Evolutionary conservation across 768 basidiomycete species (phyloP).

Genomic region (Tremella yokohamensis): DNA sequence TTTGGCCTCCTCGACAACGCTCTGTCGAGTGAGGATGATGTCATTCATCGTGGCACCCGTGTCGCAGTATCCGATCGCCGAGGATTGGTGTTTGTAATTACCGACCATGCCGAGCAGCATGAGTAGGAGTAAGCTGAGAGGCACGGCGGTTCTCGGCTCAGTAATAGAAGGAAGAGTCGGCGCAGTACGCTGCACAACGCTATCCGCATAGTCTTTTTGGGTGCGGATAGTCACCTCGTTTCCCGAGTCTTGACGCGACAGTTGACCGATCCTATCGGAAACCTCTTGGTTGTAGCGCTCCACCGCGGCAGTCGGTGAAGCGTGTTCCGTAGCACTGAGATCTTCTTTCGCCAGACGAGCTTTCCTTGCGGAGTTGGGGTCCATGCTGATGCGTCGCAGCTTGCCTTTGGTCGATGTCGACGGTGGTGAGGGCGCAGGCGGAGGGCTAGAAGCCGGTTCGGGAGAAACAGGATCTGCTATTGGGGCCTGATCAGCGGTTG

Average conservation of each 20-base stretch:
- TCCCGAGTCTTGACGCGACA: conserved; percentile 17
- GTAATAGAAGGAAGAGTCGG: conserved; percentile 13
- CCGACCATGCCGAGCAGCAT: conserved; percentile 29
- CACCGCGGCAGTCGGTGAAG: conserved; percentile 13
- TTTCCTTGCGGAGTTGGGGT: no score
- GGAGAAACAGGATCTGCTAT: no score
- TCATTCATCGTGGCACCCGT: conserved; percentile 39
- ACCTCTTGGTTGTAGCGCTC: conserved; percentile 35
- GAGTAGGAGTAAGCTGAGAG: conserved; percentile 35
- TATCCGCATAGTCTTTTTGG: conserved; percentile 3
- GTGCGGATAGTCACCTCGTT: conserved; percentile 4
- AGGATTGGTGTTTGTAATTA: conserved; percentile 36
- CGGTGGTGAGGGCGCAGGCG: conserved; percentile 34
- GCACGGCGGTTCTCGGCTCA: conserved; percentile 19
- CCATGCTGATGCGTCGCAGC: conserved; percentile 16
- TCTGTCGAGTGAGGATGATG: conserved; percentile 28
- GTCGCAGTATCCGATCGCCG: conserved; percentile 52
- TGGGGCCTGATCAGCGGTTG: neutral
- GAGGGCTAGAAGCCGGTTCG: no score
- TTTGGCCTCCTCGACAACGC: conserved; percentile 27
- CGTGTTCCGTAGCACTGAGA: conserved; percentile 7
- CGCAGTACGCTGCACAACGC: conserved; percentile 21
- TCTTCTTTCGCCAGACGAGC: no score
- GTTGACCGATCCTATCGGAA: conserved; percentile 27
- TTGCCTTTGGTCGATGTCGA: conserved; percentile 32